Conservation (phyloP, 2,329 filamentous ascomycete genomes). For the Aspergillus piperis region DNA sequence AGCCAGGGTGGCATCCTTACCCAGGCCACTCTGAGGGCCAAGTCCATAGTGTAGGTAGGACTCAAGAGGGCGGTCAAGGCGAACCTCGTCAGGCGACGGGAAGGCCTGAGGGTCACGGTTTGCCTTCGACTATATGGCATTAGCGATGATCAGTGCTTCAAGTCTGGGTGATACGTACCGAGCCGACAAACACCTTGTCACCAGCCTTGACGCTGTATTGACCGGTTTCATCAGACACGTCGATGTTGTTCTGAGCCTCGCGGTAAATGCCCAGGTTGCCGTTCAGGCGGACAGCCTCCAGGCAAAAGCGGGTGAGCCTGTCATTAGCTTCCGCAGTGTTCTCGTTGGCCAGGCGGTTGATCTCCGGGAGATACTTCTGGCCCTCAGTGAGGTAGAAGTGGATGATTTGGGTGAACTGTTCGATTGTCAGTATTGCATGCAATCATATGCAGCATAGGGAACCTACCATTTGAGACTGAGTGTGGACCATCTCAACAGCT, state of each 20-base stretch:
- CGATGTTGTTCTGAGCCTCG: constrained; percentile 50
- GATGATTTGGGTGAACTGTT: constrained; percentile 68
- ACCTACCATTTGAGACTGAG: constrained; percentile 67
- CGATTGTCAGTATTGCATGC: neutral
- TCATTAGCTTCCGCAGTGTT: constrained; percentile 61
- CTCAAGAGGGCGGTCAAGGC: constrained; percentile 64
- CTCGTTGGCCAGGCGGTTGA: constrained; percentile 61
- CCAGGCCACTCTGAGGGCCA: constrained; percentile 65
- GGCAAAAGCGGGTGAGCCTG: constrained; percentile 66
- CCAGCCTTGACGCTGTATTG: constrained; percentile 56
- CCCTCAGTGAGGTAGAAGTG: constrained; percentile 70
- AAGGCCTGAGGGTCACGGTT: constrained; percentile 55
- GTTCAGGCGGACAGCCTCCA: constrained; percentile 71
- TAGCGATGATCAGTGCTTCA: neutral
- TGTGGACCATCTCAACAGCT: constrained; percentile 67
- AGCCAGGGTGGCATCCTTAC: constrained; percentile 60
- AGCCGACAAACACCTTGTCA: constrained; percentile 65
- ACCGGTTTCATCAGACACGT: constrained; percentile 54
- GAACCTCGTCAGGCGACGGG: constrained; percentile 47
- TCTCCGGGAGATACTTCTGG: constrained; percentile 57
- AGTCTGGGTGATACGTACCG: constrained; percentile 45
- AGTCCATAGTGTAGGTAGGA: constrained; percentile 66
- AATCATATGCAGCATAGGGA: constrained; percentile 15
- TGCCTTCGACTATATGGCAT: constrained; percentile 43
- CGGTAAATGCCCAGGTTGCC: constrained; percentile 65